Conservation (phyloP, 2,329 filamentous ascomycete genomes). For the Didymosphaeria variabile region DNA sequence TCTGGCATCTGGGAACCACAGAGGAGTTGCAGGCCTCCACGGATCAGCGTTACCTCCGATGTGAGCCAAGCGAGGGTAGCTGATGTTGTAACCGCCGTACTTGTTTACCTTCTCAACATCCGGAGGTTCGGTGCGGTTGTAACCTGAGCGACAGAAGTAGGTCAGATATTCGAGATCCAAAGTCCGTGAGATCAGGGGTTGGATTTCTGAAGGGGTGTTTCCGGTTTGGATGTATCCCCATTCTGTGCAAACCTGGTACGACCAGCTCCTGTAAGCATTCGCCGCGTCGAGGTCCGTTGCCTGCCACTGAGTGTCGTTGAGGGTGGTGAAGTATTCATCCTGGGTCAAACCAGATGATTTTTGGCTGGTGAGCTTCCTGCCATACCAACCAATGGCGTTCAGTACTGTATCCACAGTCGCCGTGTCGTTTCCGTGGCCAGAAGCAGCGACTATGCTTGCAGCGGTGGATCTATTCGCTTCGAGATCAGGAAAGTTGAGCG, state of each 20-base stretch:
- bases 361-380: slow-evolving; percentile 51
- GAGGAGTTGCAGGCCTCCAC: slow-evolving; percentile 78
- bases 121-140: slow-evolving; percentile 72
- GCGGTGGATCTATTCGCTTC: slow-evolving; percentile 50
- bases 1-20: slow-evolving; percentile 69
- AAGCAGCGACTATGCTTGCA: slow-evolving; percentile 56
- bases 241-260: slow-evolving; percentile 62
- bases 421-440: slow-evolving; percentile 57
- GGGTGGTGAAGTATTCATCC: slow-evolving; percentile 61
- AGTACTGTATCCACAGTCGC: slow-evolving; percentile 61
- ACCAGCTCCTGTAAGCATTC: slow-evolving; percentile 60
- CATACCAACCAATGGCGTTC: slow-evolving; percentile 66
- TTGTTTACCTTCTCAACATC: slow-evolving; percentile 76
- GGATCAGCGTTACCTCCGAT: slow-evolving; percentile 82
- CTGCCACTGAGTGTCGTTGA: slow-evolving; percentile 59
- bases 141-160: slow-evolving; percentile 70
- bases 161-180: slow-evolving; percentile 71
- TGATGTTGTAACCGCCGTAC: slow-evolving; percentile 76
- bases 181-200: slow-evolving; percentile 76
- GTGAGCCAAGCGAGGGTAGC: slow-evolving; percentile 77
- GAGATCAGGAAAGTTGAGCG: slow-evolving; percentile 55
- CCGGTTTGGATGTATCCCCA: slow-evolving; percentile 85
- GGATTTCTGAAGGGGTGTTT: slow-evolving; percentile 68
- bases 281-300: slow-evolving; percentile 54
- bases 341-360: slow-evolving; percentile 47